phyloP scores from a whole-genome alignment of 2,329 filamentous ascomycete genomes.

The Fusarium caatingaense region DNA sequence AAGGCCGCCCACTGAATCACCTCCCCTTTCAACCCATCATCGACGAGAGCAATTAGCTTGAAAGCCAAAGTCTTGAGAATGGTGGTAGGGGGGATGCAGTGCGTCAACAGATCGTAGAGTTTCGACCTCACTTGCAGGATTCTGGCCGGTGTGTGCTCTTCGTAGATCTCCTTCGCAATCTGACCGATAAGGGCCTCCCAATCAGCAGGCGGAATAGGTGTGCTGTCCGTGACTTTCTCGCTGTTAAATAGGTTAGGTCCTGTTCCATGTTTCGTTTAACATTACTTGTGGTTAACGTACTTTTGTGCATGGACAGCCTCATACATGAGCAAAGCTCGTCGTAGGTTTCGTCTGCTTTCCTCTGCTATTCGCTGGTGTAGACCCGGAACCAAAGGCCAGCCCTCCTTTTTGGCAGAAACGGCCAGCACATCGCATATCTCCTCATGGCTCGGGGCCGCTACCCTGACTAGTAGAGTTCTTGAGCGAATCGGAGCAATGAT shows the following conservation, averaged over 20 bases:
- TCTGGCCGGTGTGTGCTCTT: slow-evolving; percentile 88
- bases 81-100: slow-evolving; percentile 95
- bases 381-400: slow-evolving; percentile 79
- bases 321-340: slow-evolving; percentile 93
- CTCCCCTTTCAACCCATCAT: slow-evolving; percentile 89
- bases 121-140: slow-evolving; percentile 91
- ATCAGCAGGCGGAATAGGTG: slow-evolving; percentile 91
- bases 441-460: slow-evolving; percentile 85
- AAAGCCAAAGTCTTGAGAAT: slow-evolving; percentile 96
- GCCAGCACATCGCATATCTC: slow-evolving; percentile 86
- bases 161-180: slow-evolving; percentile 92
- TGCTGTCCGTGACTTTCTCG: slow-evolving; percentile 88
- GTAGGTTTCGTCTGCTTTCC: slow-evolving; percentile 90
- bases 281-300: slow-evolving; percentile 63
- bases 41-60: slow-evolving; percentile 87
- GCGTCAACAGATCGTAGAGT: slow-evolving; percentile 95
- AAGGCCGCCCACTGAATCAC: slow-evolving; percentile 97
- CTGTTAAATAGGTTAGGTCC: slow-evolving; percentile 61
- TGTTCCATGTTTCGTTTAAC: neutral
- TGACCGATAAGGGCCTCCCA: slow-evolving; percentile 94
- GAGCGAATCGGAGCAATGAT: slow-evolving; percentile 99
- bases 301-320: slow-evolving; percentile 98
- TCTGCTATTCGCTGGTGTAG: slow-evolving; percentile 87
- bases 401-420: slow-evolving; percentile 78
- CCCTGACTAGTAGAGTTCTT: slow-evolving; percentile 88